Conservation (phyloP, 306 rosid genomes). For the barrel medic (Medicago truncatula) region DNA sequence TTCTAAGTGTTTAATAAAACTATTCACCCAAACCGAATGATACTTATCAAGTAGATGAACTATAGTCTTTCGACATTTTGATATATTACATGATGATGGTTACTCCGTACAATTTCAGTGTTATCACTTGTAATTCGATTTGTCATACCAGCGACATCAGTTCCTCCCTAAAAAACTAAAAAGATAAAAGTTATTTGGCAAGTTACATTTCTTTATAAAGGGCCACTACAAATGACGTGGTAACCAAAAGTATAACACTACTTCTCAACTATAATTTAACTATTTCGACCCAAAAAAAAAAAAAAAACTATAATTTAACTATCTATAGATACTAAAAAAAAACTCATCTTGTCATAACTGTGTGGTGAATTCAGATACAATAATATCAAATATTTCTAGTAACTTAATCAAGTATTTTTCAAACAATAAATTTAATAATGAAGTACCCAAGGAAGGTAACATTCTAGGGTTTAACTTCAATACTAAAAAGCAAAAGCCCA, state of each 20-base stretch:
- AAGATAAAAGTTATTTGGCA: background rate
- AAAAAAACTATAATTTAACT: conserved; percentile 31
- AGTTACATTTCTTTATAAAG: conserved; percentile 12
- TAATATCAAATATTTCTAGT: conserved; percentile 8
- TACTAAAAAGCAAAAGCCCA: background rate
- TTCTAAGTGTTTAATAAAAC: too few species aligned
- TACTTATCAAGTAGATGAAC: background rate
- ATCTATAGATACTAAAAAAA: background rate
- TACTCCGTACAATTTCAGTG: background rate
- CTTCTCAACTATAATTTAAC: conserved; percentile 34
- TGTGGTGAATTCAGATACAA: background rate
- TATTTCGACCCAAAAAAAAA: too few species aligned
- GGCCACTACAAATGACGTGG: conserved; percentile 4
- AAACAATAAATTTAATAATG: too few species aligned
- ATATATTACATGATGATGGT: background rate
- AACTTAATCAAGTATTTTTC: background rate
- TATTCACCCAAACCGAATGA: too few species aligned
- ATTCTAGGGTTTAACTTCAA: conserved; percentile 2
- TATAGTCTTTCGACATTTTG: background rate
- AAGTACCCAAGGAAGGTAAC: background rate
- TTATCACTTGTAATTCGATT: background rate
- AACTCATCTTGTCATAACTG: background rate
- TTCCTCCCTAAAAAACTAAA: background rate
- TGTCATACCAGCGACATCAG: background rate
- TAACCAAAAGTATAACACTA: conserved; percentile 36